Evolutionary conservation across 176 grass and related monocot species (phyloP), one percentile per base, ranked within the genome.

Genomic region (Tillandsia fasciculata): DNA sequence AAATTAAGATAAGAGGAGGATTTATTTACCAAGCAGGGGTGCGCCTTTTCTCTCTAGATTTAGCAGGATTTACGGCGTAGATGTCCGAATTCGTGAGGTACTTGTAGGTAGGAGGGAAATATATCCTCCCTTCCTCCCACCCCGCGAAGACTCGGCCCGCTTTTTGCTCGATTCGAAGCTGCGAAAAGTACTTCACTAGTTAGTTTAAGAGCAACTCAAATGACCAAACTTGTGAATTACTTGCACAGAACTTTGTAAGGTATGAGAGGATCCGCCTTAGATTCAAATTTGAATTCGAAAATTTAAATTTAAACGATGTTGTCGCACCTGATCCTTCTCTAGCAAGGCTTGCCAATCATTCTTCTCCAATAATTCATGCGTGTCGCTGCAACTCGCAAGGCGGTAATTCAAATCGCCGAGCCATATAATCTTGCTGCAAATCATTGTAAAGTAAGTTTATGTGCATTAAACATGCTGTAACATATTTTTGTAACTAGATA

Each of bases 351-450:
- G 42, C 93, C 93, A 97, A 24, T 90, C 79, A 11, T 74, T 81
- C 67, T 74, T 75, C 65, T 90, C 75, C 22, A 97, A 58, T 74
- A 90, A 24, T 4, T 76, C 74, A 3, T 48, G 73, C 3, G 81
- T 80, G 13, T 70, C 42, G 33, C 64, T 17, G 71, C 63, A 26
- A 22, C 33, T 76, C 2, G 63, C 63, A 3, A 97, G 77, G 0
- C 93, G 81, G 70, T 97, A 97, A 54, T 97, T 97, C 18, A 97
- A 74, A 79, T 97, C 93, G 0, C 93, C 93, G 0, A 97, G 76
- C 93, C 93, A 97, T 33, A 97, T 78, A 18, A 90, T 78, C 77
- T 92, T 87, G 65, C 93, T 97, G 84, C 74, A 67, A 10, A 23
- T 66, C 23, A 11, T 42, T 8, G 33, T 5, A 5, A 33, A 5